phyloP scores from a whole-genome alignment of 441 rosid species.

The Pelargonium citronellum region DNA sequence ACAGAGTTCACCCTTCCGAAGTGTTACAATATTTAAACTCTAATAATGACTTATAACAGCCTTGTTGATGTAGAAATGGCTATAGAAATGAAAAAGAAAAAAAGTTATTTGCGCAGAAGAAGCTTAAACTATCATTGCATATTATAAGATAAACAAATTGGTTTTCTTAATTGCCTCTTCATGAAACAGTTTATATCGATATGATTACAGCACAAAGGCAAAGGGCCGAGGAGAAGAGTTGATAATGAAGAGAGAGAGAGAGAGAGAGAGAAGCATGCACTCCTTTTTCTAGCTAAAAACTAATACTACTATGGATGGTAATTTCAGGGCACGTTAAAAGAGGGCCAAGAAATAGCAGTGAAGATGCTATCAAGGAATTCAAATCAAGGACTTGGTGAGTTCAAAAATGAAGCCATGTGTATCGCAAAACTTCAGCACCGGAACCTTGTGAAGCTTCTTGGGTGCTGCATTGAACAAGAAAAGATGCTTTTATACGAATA shows the following conservation, averaged over 20 bases:
- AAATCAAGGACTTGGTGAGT: constrained; percentile 32
- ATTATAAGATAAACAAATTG: background rate
- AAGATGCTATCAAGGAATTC: constrained; percentile 34
- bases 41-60: background rate
- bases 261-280: no score
- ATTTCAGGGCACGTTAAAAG: constrained; percentile 24
- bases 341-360: constrained; percentile 32
- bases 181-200: background rate
- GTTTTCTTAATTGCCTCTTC: background rate
- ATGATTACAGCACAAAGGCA: background rate
- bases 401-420: constrained; percentile 30
- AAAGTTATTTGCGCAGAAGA: background rate
- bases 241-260: background rate
- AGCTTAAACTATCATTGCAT: background rate
- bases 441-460: constrained; percentile 33
- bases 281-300: background rate
- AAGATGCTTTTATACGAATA: constrained; percentile 30
- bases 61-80: background rate
- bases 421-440: constrained; percentile 34
- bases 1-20: no score
- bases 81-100: background rate
- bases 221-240: no score
- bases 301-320: background rate
- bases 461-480: constrained; percentile 31
- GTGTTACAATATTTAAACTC: background rate